phyloP scores from a whole-genome alignment of 225 moss, liverwort and hornwort genomes.

The Bryum argenteum region DNA sequence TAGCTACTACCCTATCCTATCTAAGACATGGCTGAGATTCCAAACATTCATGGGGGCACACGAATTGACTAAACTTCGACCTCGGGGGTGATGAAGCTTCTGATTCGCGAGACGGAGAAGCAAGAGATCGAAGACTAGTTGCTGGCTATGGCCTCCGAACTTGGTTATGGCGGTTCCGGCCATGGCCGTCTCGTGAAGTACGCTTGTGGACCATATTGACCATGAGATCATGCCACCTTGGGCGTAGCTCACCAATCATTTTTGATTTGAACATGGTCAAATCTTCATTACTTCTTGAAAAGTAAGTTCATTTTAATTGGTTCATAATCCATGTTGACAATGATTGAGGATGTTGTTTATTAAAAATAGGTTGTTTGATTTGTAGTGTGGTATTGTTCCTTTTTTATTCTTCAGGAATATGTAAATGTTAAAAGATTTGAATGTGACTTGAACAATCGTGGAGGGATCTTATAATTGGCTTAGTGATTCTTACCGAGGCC shows the following conservation, averaged over 20 bases:
- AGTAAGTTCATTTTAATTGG: no score
- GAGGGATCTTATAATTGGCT: no score
- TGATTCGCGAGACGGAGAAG: constrained; percentile 10
- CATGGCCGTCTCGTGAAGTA: not conserved
- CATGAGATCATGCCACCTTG: constrained; percentile 12
- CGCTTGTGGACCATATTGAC: not conserved
- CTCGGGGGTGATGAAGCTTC: constrained; percentile 13
- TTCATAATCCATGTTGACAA: not conserved
- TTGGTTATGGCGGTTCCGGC: constrained; percentile 23
- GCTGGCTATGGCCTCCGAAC: not conserved
- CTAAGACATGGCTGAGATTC: constrained; percentile 14
- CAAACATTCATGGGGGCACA: not conserved
- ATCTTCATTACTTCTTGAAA: no score
- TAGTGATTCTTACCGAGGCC: no score
- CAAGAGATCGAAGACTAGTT: not conserved
- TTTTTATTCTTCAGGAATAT: no score
- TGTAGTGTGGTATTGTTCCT: no score
- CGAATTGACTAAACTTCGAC: not conserved
- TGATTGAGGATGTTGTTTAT: no score
- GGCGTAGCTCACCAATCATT: not conserved
- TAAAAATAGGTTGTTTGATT: no score
- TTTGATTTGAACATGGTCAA: no score
- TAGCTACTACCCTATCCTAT: constrained; percentile 17
- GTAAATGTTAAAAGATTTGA: no score
- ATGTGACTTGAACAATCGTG: no score